Conservation (phyloP, 352 stramenopile species). For the Phytopythium montanum region DNA sequence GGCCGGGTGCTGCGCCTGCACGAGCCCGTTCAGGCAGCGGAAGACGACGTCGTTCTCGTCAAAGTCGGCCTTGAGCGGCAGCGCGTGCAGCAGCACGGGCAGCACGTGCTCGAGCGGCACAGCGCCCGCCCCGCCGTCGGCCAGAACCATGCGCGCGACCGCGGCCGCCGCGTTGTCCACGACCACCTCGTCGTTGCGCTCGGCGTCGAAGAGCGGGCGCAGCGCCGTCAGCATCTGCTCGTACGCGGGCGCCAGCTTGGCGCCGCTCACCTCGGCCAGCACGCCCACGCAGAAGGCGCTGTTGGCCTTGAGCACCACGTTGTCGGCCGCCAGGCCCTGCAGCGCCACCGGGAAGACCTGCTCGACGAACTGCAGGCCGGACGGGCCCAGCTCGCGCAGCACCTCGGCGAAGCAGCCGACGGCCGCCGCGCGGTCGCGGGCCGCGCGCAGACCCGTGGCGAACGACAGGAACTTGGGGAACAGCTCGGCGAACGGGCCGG, state of each 20-base stretch:
- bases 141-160: slow-evolving; percentile 93
- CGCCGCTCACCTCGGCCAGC: slow-evolving; percentile 81
- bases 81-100: slow-evolving; percentile 88
- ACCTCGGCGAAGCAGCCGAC: slow-evolving; percentile 95
- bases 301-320: slow-evolving; percentile 94
- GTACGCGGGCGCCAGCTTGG: slow-evolving; percentile 82
- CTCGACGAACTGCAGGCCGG: slow-evolving; percentile 78
- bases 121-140: slow-evolving; percentile 39
- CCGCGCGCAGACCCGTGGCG: slow-evolving; percentile 86
- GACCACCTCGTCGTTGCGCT: slow-evolving; percentile 84
- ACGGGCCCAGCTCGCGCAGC: slow-evolving; percentile 87
- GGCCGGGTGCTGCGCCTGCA: slow-evolving; percentile 87
- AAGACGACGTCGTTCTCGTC: slow-evolving; percentile 96
- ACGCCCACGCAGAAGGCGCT: slow-evolving; percentile 94
- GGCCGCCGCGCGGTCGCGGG: slow-evolving; percentile 91
- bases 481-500: slow-evolving; percentile 88
- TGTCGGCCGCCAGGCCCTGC: slow-evolving; percentile 87
- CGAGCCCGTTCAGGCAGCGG: slow-evolving; percentile 91
- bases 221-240: slow-evolving; percentile 90
- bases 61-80: slow-evolving; percentile 96
- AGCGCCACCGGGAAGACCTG: slow-evolving; percentile 91
- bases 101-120: slow-evolving; percentile 93
- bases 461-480: slow-evolving; percentile 91
- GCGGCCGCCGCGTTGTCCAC: slow-evolving; percentile 93
- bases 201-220: slow-evolving; percentile 88